Base-by-base conservation (phyloP, 2,329 filamentous ascomycete species). In the Trichophyton schoenleinii region DNA sequence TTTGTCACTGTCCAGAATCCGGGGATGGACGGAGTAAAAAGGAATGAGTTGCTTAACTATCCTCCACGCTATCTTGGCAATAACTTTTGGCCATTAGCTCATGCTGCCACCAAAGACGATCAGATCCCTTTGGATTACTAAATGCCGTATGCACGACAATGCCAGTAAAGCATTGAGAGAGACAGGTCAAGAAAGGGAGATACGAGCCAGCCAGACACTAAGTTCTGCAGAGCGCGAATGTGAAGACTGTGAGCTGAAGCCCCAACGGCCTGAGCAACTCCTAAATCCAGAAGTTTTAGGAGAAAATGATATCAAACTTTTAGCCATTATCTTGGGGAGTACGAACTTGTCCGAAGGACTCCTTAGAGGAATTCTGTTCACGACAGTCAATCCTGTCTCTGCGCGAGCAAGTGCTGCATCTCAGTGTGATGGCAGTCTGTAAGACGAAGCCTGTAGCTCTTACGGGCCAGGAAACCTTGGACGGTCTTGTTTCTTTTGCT, bases 211-310 rank as follows among this genome's bases (percentile, higher is more conserved):
- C 28, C n/a, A 55, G n/a, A 28, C 49, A 28, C 31, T 36, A 22
- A 55, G 1, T 55, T 9, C 49, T 36, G 28, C 49, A 36, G 5
- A 1, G 49, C 34, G 49, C 25, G 13, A 36, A 34, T 15, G 46
- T 49, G 46, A 25, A 49, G 9, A 22, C 11, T 5, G 18, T 55
- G 49, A 3, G 4, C 18, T n/a, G 1, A 18, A 55, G 28, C 4
- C 13, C 4, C 20, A 7, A 31, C 22, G 4, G 8, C 25, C 38
- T 13, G 15, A 36, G 49, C 49, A 38, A 34, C 11, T 6, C 11
- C 49, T 22, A 15, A 38, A 55, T 55, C 15, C 7, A 55, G 49
- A 36, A 55, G 49, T 55, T 55, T 55, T 55, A 55, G 49, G 49
- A 55, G 49, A 55, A 28, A 36, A 55, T 55, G 28, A 8, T 5